A percentile compares a stretch with the other conserved stretches of the same genome.
Conservation (phyloP, 2,329 filamentous ascomycete species). For the Pyrenophora teres region DNA sequence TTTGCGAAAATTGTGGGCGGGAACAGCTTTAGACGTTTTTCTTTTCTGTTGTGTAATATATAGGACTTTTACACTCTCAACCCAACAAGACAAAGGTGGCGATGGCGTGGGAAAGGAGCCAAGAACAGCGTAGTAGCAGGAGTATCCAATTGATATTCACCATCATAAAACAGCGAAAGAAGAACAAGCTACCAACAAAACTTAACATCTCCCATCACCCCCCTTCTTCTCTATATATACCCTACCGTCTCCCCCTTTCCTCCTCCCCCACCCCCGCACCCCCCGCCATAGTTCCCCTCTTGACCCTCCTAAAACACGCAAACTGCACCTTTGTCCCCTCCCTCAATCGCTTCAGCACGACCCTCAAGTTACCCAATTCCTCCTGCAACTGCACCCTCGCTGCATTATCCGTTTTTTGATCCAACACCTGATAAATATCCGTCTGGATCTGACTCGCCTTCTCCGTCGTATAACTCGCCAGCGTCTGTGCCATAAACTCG, state of each 20-base stretch:
- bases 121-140: too few relatives aligned
- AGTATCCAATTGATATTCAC: too few relatives aligned
- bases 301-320: slow-evolving; percentile 41
- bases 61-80: too few relatives aligned
- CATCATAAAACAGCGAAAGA: too few relatives aligned
- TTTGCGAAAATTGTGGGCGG: too few relatives aligned
- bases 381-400: slow-evolving; percentile 79
- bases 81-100: too few relatives aligned
- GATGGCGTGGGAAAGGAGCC: too few relatives aligned
- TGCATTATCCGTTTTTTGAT: slow-evolving; percentile 85
- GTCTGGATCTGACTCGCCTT: slow-evolving; percentile 80
- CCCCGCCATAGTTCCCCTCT: slow-evolving; percentile 17
- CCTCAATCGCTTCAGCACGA: slow-evolving; percentile 70
- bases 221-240: background rate
- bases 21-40: too few relatives aligned
- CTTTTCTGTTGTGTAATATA: too few relatives aligned
- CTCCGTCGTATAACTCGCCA: slow-evolving; percentile 87
- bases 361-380: slow-evolving; percentile 88
- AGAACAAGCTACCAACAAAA: too few relatives aligned
- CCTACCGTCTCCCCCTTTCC: slow-evolving; percentile 9
- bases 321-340: slow-evolving; percentile 47
- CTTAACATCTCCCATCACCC: background rate
- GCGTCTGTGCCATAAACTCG: slow-evolving; percentile 93
- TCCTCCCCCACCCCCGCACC: slow-evolving; percentile 2
- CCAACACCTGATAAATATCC: slow-evolving; percentile 89